Base-by-base conservation (phyloP, 2,329 filamentous ascomycete genomes). In the Ascochyta pisi region DNA sequence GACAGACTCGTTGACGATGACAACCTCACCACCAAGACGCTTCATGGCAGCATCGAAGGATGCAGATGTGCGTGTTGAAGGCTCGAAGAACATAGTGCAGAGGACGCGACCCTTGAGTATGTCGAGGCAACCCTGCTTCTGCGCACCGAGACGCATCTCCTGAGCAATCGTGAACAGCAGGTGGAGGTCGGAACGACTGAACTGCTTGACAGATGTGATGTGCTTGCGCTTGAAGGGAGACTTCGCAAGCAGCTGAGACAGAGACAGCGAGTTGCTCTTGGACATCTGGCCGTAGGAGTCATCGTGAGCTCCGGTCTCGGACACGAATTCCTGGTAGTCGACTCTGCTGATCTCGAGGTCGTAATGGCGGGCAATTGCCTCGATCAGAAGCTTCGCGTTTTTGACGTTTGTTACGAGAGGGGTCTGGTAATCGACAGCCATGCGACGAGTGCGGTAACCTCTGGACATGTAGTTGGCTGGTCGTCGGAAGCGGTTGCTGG, bases 11-110 rank as follows among this genome's bases (percentile, higher is more conserved):
- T 92, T 83, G 71, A 98, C 88, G 48, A 88, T 83, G 50, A 99
- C 84, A 3, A 90, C 94, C 44, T 92, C 86, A 43, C 95, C 95
- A 65, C 95, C 95, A 5, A 99, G 88, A 48, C 96, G 90, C 82
- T 99, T 96, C 95, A 99, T 99, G 38, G 95, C 95, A 53, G 94
- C 91, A 73, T 99, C 95, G 69, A 99, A 99, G 3, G 95, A 99
- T 34, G 91, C 87, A 12, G 94, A 97, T 5, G 95, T 99, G 50
- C 95, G 86, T 3, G 95, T 99, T 0, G 94, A 98, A 2, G 95
- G 95, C 82, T 99, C 95, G 77, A 93, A 99, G 84, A 99, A 99
- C 81, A 99, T 87, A 2, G 91, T 95, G 79, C 89, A 92, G 34
- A 99, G 84, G 12, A 99, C 86, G 41, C 90, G 88, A 26, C 93